Evolutionary conservation across 2,329 filamentous ascomycete genomes (phyloP), one percentile per base, ranked within the genome.

Genomic region (Acephala macrosclerotiorum): DNA sequence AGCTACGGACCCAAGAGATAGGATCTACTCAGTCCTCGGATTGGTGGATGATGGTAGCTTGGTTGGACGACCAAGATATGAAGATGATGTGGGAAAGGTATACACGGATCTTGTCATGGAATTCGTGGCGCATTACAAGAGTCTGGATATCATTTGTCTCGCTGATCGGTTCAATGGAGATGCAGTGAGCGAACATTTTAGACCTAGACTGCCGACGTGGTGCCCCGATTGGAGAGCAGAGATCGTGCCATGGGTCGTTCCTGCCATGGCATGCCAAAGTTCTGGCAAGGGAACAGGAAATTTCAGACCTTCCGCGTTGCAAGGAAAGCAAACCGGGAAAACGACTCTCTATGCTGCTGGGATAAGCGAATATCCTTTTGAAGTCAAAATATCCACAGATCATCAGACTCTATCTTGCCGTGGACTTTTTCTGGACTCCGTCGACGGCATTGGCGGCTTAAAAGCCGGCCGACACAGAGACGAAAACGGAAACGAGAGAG

Each of bases 161-260:
- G 59, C 59, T 3, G 36, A 67, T 59, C 58, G 47, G 9, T 67
- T 64, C 55, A 49, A 64, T 26, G 20, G 47, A 9, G 4, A 29
- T 51, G 5, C 16, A 22, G 47, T 51, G 16, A 51, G 22, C 6
- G 22, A 26, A 12, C 9, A 64, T 16, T 25, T 26, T n/a, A 16
- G 5, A 2, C 8, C 49, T 3, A 20, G n/a, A 1, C 55, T 70
- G 4, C 69, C 69, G 3, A 64, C 63, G 11, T 71, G 67, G 69
- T 62, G 66, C 9, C 68, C 66, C 4, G 66, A 71, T 47, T 71
- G 67, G 69, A 68, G 66, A 63, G 59, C 53, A 16, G 14, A 49
- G 8, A 56, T 55, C 18, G 33, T 42, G n/a, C 57, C 47, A 11
- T 58, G 38, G 55, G 64, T 60, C 12, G 51, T 68, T 25, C 65